A percentile compares a stretch with the other conserved stretches of the same genome.
Evolutionary conservation across 2,329 filamentous ascomycete genomes (phyloP).

Genomic region (Venturia oleaginea): DNA sequence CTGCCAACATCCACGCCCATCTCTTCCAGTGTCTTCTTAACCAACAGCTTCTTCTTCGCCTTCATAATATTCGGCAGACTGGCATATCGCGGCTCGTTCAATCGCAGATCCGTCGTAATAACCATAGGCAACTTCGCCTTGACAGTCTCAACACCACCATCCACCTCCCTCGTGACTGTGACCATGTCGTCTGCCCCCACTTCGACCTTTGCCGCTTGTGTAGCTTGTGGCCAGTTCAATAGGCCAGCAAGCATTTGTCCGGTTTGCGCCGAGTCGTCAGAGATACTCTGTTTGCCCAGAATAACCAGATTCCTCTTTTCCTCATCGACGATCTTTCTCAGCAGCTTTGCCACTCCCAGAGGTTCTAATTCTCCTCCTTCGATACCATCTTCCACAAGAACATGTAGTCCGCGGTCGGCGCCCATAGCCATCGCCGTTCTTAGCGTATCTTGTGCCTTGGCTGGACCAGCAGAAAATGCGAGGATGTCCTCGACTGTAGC

Average conservation of each 20-base stretch:
- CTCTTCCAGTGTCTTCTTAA: slow-evolving; percentile 81
- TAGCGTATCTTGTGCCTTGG: slow-evolving; percentile 80
- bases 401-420: slow-evolving; percentile 82
- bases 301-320: slow-evolving; percentile 89
- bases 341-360: slow-evolving; percentile 80
- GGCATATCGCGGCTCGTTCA: slow-evolving; percentile 93
- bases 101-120: slow-evolving; percentile 84
- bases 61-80: slow-evolving; percentile 99
- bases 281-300: slow-evolving; percentile 95
- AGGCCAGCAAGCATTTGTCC: slow-evolving; percentile 96
- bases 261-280: slow-evolving; percentile 91
- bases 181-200: slow-evolving; percentile 61
- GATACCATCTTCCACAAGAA: slow-evolving; percentile 28
- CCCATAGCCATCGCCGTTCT: slow-evolving; percentile 99
- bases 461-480: slow-evolving; percentile 75
- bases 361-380: slow-evolving; percentile 65
- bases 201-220: slow-evolving; percentile 77
- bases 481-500: slow-evolving; percentile 75
- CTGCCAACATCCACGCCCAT: slow-evolving; percentile 66
- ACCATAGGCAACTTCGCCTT: slow-evolving; percentile 80
- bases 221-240: slow-evolving; percentile 88
- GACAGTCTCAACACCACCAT: slow-evolving; percentile 89
- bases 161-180: slow-evolving; percentile 81
- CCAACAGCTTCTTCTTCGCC: slow-evolving; percentile 98
- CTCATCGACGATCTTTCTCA: slow-evolving; percentile 68